Conservation (phyloP, 345 rosid genomes). For the Ceriops decandra region DNA sequence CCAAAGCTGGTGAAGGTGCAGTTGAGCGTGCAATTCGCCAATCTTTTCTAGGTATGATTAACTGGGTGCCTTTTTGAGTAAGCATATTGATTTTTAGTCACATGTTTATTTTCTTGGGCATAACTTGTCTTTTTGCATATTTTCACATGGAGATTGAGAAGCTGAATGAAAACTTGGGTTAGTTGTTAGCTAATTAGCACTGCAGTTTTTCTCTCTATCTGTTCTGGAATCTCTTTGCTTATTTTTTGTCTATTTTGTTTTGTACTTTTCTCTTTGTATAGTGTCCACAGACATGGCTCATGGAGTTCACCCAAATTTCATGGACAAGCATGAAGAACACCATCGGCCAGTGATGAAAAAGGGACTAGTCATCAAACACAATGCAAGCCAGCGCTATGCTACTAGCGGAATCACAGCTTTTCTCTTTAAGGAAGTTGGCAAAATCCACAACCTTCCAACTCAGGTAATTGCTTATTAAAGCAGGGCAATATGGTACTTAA, state of each 20-base stretch:
- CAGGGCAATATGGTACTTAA: neutral
- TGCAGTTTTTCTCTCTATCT: too few relatives aligned
- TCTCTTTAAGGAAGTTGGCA: conserved; percentile 89
- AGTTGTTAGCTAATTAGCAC: too few relatives aligned
- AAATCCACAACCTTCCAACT: conserved; percentile 69
- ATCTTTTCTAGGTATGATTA: conserved; percentile 75
- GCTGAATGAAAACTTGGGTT: too few relatives aligned
- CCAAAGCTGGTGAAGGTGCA: conserved; percentile 51
- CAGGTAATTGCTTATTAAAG: conserved; percentile 49
- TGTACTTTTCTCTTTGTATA: conserved; percentile 24
- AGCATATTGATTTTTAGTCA: conserved; percentile 2
- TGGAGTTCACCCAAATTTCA: conserved; percentile 86
- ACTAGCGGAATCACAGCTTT: conserved; percentile 87
- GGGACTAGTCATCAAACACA: conserved; percentile 93
- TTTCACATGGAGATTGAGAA: neutral
- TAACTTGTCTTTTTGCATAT: neutral
- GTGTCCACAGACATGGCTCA: conserved; percentile 99
- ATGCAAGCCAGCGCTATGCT: conserved; percentile 93
- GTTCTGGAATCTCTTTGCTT: neutral
- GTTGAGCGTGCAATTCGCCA: conserved; percentile 69
- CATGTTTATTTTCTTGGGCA: neutral
- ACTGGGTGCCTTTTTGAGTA: conserved; percentile 4
- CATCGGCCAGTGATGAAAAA: conserved; percentile 87
- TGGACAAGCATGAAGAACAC: conserved; percentile 84
- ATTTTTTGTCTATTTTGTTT: neutral